Evolutionary conservation across 2,329 filamentous ascomycete genomes (phyloP), one percentile per base, ranked within the genome.

Genomic region (Mollisiaceae sp.): DNA sequence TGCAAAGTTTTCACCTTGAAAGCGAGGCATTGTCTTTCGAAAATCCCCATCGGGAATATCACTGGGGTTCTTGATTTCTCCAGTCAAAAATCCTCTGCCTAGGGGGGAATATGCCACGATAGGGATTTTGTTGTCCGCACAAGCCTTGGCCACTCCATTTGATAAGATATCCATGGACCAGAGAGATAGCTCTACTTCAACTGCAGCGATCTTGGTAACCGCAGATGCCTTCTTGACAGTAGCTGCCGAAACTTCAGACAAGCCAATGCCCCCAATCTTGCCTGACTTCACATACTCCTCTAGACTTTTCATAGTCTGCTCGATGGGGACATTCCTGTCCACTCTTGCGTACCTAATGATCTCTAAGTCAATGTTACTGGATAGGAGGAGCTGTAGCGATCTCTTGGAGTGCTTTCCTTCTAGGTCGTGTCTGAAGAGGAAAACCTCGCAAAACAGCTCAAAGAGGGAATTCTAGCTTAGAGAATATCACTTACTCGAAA

Each of bases 81-180:
- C 85, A 0, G 84, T 84, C 64, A 89, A 75, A 24, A 54, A 54
- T 15, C 55, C 86, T 32, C 85, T 80, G 4, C 90, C 88, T 0
- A 93, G 80, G 0, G 91, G 91, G 54, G 89, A 89, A 78, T 93
- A 94, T 0, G 89, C 90, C 41, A 92, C 78, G 57, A 94, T 79
- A 0, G 90, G 88, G 66, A 94, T 92, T 56, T 82, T 79, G 55
- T 90, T 77, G 74, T 94, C 83, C 0, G 80, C 82, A 72, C 87
- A 90, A 0, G 85, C 82, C 8, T 74, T 71, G 1, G 77, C 77
- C 35, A 82, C 75, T 4, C 80, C 78, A 59, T 79, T 79, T 8
- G 69, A 65, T 32, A 78, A 70, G 39, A 79, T 75, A 64, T 79
- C 75, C 32, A 70, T 70, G 12, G 77, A 67, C 73, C 76, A 82